Conservation (phyloP, 129 eudicot species). For the Sambucus nigra region DNA sequence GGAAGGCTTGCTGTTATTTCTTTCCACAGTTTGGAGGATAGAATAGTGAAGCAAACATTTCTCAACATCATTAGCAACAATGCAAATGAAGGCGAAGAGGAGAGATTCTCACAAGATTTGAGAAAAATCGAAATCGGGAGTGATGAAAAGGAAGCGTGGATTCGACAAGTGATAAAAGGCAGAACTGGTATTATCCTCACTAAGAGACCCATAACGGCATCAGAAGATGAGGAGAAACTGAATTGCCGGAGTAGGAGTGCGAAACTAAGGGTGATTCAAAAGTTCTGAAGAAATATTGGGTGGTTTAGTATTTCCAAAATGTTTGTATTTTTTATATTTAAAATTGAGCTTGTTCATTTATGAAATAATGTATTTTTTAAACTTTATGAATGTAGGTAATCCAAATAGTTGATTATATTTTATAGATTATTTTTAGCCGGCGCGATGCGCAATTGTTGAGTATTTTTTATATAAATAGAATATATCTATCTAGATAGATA, state of each 20-base stretch:
- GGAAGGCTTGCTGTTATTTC: conserved; percentile 97
- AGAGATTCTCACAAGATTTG: conserved; percentile 2
- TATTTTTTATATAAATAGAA: too few relatives aligned
- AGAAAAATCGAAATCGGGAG: conserved; percentile 4
- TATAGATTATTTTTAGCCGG: too few relatives aligned
- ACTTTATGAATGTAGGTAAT: too few relatives aligned
- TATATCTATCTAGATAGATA: too few relatives aligned
- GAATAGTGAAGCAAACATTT: conserved; percentile 91
- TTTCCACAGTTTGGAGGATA: conserved; percentile 93
- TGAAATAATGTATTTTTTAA: too few relatives aligned
- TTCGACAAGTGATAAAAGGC: conserved; percentile 56
- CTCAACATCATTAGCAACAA: conserved; percentile 45
- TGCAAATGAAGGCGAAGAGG: conserved; percentile 10
- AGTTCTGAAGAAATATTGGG: too few relatives aligned
- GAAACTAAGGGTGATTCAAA: conserved; percentile 87
- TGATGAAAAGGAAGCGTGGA: conserved; percentile 59
- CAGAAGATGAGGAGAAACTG: conserved; percentile 66
- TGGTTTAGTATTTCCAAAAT: too few relatives aligned
- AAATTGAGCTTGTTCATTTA: too few relatives aligned
- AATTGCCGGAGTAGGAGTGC: conserved; percentile 88
- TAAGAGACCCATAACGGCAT: conserved; percentile 90
- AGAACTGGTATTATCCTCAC: conserved; percentile 50
- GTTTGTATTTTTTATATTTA: too few relatives aligned
- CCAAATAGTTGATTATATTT: too few relatives aligned
- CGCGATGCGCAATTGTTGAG: too few relatives aligned